Evolutionary conservation across 139 green algal species (phyloP), one percentile per base, ranked within the genome.

Genomic region (Deuterostichococcus epilithicus): DNA sequence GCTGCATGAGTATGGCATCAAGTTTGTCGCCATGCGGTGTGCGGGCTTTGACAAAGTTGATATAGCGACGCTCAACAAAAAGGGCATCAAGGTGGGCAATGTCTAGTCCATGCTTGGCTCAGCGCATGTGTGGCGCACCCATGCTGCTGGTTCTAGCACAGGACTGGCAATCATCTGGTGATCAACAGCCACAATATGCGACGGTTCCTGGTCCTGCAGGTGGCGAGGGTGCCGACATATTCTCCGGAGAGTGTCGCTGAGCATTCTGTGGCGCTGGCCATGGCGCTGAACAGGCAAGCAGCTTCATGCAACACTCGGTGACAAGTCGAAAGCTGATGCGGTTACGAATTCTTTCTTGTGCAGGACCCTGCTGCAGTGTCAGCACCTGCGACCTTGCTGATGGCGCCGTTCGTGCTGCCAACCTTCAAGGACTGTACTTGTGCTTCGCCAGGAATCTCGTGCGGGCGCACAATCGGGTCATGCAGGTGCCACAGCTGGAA

Each of bases 211-310:
- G 77, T 76, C 22, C 74, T 89, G 1, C n/a, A 6, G 6, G 81
- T 97, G 20, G 82, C 79, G 36, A 83, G 91, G 15, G 91, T 96
- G 38, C 92, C 91, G 23, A 86, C 86, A 28, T 95, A 96, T 83
- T 87, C 79, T 1, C 91, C 91, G 2, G 66, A 84, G 18, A 87
- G 83, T 22, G 87, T 97, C 22, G 90, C 90, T 0, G 92, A 97
- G 83, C 87, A 94, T 52, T 91, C 90, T 0, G 80, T 96, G 26
- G 80, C 84, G 15, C 81, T 94, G 25, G 78, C 90, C 32, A 82
- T 94, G 37, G 80, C 84, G 1, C 76, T 95, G 8, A 90, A 93
- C 77, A 83, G 88, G 87, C n/a, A n/a, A n/a, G n/a, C n/a, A n/a
- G n/a, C n/a, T 89, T 3, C 52, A 63, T 63, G 52, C 32, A 5